A percentile compares a stretch with the other conserved stretches of the same genome.
Evolutionary conservation across 1,139 yeast species (phyloP).

Genomic region (Nakaseomyces uthaithaninus): DNA sequence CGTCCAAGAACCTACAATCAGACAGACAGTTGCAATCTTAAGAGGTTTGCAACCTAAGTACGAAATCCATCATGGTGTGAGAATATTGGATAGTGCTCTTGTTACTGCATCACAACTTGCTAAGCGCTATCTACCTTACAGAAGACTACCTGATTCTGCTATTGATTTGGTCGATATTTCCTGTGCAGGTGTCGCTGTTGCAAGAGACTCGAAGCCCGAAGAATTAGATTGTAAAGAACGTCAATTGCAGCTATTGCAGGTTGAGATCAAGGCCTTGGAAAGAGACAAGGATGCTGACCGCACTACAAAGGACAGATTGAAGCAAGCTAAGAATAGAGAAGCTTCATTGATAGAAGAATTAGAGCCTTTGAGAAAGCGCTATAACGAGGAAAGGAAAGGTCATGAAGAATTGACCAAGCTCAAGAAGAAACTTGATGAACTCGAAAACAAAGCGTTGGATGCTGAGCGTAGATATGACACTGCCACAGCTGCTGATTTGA

Average conservation of each 20-base stretch:
- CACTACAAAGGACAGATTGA: slow-evolving; percentile 78
- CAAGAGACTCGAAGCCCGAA: slow-evolving; percentile 96
- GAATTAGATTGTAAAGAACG: slow-evolving; percentile 91
- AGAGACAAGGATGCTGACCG: slow-evolving; percentile 90
- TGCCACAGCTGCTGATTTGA: slow-evolving; percentile 88
- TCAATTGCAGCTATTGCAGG: slow-evolving; percentile 81
- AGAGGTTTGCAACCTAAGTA: slow-evolving; percentile 95
- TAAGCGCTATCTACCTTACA: slow-evolving; percentile 85
- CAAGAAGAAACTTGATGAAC: slow-evolving; percentile 83
- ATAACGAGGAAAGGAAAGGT: slow-evolving; percentile 80
- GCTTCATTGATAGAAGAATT: slow-evolving; percentile 81
- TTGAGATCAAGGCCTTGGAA: slow-evolving; percentile 93
- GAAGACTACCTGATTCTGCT: slow-evolving; percentile 96
- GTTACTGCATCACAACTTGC: slow-evolving; percentile 95
- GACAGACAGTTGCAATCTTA: slow-evolving; percentile 89
- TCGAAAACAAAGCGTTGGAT: slow-evolving; percentile 85
- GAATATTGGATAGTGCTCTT: slow-evolving; percentile 89
- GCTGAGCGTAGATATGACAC: slow-evolving; percentile 97
- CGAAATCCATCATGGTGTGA: slow-evolving; percentile 96
- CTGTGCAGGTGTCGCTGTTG: slow-evolving; percentile 96
- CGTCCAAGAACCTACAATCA: slow-evolving; percentile 86
- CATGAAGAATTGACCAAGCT: slow-evolving; percentile 85
- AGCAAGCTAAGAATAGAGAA: slow-evolving; percentile 65
- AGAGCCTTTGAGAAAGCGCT: slow-evolving; percentile 78
- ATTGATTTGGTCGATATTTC: slow-evolving; percentile 95